phyloP scores from a whole-genome alignment of 1,139 yeast species.

The Yamadazyma sp. region DNA sequence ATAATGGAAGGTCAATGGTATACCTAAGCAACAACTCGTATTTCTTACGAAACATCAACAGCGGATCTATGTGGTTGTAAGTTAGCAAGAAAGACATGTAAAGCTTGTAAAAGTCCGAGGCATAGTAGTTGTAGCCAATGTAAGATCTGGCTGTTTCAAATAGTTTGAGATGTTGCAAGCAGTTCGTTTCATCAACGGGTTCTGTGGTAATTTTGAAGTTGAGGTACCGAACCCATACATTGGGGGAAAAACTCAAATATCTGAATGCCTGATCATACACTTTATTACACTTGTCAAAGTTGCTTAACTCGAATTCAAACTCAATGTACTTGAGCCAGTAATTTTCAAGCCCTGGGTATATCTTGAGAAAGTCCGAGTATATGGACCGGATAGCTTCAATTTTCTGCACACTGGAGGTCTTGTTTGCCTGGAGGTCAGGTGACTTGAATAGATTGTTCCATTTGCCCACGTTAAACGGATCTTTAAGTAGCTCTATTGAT shows the following conservation, averaged over 20 bases:
- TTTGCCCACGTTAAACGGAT: constrained; percentile 44
- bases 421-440: constrained; percentile 37
- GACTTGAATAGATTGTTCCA: constrained; percentile 52
- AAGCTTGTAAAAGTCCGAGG: constrained; percentile 73
- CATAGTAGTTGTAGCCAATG: constrained; percentile 73
- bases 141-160: constrained; percentile 63
- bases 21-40: constrained; percentile 55
- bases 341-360: constrained; percentile 71
- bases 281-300: constrained; percentile 44
- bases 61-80: constrained; percentile 29
- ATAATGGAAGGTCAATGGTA: constrained; percentile 69
- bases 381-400: constrained; percentile 46
- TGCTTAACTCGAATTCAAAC: constrained; percentile 61
- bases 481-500: constrained; percentile 32
- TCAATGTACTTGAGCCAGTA: constrained; percentile 81
- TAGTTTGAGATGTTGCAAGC: constrained; percentile 27
- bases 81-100: constrained; percentile 58
- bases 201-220: constrained; percentile 50
- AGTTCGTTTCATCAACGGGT: constrained; percentile 17
- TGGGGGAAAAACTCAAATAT: constrained; percentile 54
- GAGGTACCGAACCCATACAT: constrained; percentile 74
- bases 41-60: constrained; percentile 30
- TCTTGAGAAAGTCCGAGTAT: constrained; percentile 56
- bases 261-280: constrained; percentile 58
- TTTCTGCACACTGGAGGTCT: constrained; percentile 41